Evolutionary conservation across 441 rosid genomes (phyloP).

Genomic region (Pelargonium citronellum): DNA sequence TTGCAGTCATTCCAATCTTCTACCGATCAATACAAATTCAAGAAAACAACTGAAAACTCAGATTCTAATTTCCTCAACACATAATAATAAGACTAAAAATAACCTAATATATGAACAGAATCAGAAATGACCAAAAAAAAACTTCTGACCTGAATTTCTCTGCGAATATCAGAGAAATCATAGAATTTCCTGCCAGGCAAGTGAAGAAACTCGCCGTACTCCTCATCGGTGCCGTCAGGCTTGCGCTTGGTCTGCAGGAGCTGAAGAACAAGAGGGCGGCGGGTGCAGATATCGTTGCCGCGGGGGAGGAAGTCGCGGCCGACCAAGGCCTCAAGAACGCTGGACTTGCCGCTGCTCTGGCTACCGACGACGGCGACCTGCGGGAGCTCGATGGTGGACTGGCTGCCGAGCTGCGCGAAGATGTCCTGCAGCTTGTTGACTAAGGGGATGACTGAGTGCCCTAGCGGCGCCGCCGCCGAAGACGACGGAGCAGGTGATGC

Average conservation of each 20-base stretch:
- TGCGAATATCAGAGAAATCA: constrained; percentile 71
- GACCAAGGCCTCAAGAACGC: constrained; percentile 69
- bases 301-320: constrained; percentile 78
- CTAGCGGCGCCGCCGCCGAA: constrained; percentile 44
- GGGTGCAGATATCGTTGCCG: constrained; percentile 63
- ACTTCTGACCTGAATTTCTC: constrained; percentile 57
- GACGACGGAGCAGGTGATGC: constrained; percentile 23
- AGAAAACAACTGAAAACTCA: no score
- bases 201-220: constrained; percentile 78
- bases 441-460: constrained; percentile 79
- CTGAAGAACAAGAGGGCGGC: constrained; percentile 79
- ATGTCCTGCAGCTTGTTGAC: constrained; percentile 94
- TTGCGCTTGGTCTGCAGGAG: constrained; percentile 59
- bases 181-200: constrained; percentile 60
- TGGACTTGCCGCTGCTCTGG: constrained; percentile 79
- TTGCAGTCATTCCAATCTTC: not conserved
- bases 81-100: not conserved
- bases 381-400: constrained; percentile 66
- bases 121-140: not conserved
- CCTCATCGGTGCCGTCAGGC: constrained; percentile 51
- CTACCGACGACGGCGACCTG: constrained; percentile 77
- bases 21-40: not conserved
- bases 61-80: no score
- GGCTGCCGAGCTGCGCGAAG: constrained; percentile 79
- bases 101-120: not conserved